Conservation (phyloP, 2,329 filamentous ascomycete genomes). For the Colletotrichum abscissum region DNA sequence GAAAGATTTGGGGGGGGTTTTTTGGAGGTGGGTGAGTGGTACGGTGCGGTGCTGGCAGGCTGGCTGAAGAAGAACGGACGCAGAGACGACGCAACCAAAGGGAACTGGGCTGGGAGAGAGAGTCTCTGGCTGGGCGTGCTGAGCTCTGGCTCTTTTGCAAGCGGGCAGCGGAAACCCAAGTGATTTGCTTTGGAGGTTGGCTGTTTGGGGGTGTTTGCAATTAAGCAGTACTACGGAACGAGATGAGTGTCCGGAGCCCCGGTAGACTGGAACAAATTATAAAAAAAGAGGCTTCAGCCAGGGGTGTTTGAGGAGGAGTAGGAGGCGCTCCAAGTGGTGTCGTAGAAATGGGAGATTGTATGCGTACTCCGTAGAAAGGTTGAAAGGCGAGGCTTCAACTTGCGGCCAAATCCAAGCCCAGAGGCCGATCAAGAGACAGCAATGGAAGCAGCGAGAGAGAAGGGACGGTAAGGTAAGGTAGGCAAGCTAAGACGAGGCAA, state of each 20-base stretch:
- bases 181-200: background rate
- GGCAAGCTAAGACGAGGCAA: constrained; percentile 1
- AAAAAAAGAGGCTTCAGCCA: background rate
- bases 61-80: background rate
- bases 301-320: constrained; percentile 10
- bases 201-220: background rate
- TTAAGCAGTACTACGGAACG: background rate
- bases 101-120: background rate
- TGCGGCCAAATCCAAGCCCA: constrained; percentile 14
- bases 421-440: constrained; percentile 9
- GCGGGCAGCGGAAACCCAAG: background rate
- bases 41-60: background rate
- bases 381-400: constrained; percentile 19
- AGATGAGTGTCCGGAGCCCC: background rate
- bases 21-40: background rate
- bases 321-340: constrained; percentile 11
- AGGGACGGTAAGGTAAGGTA: background rate
- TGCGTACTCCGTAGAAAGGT: too few species aligned
- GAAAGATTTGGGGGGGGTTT: constrained; percentile 11
- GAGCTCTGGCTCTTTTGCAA: constrained; percentile 2
- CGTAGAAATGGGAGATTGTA: background rate
- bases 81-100: constrained; percentile 1
- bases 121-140: background rate
- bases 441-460: background rate
- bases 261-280: background rate